phyloP scores from a whole-genome alignment of 352 stramenopile species.

The Globisporangium paroecandrum region DNA sequence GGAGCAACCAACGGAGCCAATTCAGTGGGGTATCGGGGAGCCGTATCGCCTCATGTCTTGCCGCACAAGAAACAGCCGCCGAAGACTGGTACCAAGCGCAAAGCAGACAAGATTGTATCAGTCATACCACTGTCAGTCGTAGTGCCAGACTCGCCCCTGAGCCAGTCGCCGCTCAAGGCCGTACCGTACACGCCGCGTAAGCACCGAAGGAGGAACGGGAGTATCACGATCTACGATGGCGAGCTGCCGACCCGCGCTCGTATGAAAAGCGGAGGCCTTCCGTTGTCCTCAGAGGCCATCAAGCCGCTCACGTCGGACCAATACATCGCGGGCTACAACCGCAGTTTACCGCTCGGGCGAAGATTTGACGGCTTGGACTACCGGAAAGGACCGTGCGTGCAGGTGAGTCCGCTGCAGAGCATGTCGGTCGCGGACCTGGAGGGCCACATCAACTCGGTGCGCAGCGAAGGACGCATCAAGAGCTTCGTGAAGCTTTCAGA shows the following conservation, averaged over 20 bases:
- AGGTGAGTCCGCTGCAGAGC: conserved; percentile 51
- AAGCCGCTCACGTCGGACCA: conserved; percentile 24
- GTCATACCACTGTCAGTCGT: neutral
- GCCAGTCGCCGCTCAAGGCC: conserved; percentile 9
- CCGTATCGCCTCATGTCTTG: neutral
- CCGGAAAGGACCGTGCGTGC: conserved; percentile 10
- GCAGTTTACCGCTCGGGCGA: conserved; percentile 52
- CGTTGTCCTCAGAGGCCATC: conserved; percentile 9
- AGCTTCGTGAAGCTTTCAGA: conserved; percentile 64
- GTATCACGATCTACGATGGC: conserved; percentile 16
- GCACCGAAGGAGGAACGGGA: conserved; percentile 29
- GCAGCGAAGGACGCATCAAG: conserved; percentile 51
- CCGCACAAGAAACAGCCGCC: conserved; percentile 8
- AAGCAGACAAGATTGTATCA: conserved; percentile 6
- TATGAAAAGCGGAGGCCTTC: neutral
- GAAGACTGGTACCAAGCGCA: conserved; percentile 3
- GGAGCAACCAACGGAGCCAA: neutral
- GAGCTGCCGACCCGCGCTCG: conserved; percentile 11
- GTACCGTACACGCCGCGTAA: conserved; percentile 36
- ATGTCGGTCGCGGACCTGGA: conserved; percentile 60
- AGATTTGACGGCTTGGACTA: conserved; percentile 4
- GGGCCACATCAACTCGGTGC: conserved; percentile 66
- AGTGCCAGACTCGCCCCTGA: conserved; percentile 10
- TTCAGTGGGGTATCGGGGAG: neutral
- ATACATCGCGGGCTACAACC: conserved; percentile 35